Conservation (phyloP, 2,329 filamentous ascomycete species). For the Trichophaea hybrida region DNA sequence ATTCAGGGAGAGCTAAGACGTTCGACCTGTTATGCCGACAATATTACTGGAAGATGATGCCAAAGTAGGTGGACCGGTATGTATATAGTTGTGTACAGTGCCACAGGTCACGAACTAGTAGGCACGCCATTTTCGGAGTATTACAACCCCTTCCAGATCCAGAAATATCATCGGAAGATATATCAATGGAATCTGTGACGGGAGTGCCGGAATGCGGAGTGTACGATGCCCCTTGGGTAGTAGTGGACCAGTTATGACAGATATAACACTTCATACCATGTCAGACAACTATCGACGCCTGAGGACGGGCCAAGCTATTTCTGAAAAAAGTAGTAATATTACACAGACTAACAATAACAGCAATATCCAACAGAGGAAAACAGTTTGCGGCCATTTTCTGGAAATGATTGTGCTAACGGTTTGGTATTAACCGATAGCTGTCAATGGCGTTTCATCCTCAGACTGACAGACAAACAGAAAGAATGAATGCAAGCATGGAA, state of each 20-base stretch:
- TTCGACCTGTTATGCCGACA: too few relatives aligned
- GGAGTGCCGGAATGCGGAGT: too few relatives aligned
- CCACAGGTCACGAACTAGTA: neutral
- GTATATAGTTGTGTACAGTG: neutral
- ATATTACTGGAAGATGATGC: neutral
- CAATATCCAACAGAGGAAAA: neutral
- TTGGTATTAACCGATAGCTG: slow-evolving; percentile 21
- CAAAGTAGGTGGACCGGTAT: neutral
- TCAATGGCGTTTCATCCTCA: slow-evolving; percentile 26
- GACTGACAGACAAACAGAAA: slow-evolving; percentile 26
- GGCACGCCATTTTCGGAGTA: neutral
- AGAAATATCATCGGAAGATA: neutral
- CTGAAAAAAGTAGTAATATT: neutral
- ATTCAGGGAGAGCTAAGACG: neutral
- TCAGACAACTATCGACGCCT: too few relatives aligned
- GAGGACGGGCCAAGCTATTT: too few relatives aligned
- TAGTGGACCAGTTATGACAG: too few relatives aligned
- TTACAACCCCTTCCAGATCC: neutral
- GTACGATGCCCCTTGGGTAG: too few relatives aligned
- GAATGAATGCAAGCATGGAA: too few relatives aligned
- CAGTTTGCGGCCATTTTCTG: slow-evolving; percentile 22
- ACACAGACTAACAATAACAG: neutral
- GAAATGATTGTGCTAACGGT: slow-evolving; percentile 9
- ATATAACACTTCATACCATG: too few relatives aligned
- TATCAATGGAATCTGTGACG: neutral